Evolutionary conservation across 1,139 yeast species (phyloP).

Genomic region (Magnusiomyces tetraspermus): DNA sequence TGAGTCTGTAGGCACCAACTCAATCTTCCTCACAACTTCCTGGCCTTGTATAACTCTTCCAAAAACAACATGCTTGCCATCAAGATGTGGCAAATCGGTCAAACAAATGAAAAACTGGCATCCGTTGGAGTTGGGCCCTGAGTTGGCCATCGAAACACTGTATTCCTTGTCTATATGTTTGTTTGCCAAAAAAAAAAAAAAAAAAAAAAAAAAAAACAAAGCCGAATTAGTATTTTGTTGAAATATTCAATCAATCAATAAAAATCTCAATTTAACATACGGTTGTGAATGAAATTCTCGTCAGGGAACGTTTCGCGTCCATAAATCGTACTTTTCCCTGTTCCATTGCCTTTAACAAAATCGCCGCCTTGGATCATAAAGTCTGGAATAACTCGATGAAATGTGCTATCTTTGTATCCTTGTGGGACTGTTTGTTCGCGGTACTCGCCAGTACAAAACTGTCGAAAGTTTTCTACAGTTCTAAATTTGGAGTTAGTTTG

Average conservation of each 20-base stretch:
- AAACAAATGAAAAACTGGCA: constrained; percentile 36
- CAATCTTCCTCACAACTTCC: constrained; percentile 60
- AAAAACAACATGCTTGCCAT: constrained; percentile 36
- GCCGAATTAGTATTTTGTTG: background rate
- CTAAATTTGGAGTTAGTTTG: constrained; percentile 1
- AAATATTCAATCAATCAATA: too few species aligned
- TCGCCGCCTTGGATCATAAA: constrained; percentile 58
- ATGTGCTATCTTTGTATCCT: constrained; percentile 61
- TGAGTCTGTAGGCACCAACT: constrained; percentile 53
- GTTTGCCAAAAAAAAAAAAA: background rate
- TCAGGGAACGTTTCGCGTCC: constrained; percentile 71
- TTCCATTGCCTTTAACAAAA: constrained; percentile 38
- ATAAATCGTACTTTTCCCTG: constrained; percentile 37
- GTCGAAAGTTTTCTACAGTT: constrained; percentile 46
- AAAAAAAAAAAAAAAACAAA: constrained; percentile 7
- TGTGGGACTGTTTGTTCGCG: constrained; percentile 39
- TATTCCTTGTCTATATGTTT: constrained; percentile 33
- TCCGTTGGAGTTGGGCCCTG: constrained; percentile 38
- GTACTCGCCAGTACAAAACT: constrained; percentile 48
- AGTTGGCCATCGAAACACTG: constrained; percentile 38
- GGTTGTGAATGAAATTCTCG: constrained; percentile 62
- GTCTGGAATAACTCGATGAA: constrained; percentile 70
- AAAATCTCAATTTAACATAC: too few species aligned
- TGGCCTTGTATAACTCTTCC: constrained; percentile 43
- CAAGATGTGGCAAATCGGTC: constrained; percentile 27